Conservation (phyloP, 31 red algal species). For the Odonthalia washingtoniensis region DNA sequence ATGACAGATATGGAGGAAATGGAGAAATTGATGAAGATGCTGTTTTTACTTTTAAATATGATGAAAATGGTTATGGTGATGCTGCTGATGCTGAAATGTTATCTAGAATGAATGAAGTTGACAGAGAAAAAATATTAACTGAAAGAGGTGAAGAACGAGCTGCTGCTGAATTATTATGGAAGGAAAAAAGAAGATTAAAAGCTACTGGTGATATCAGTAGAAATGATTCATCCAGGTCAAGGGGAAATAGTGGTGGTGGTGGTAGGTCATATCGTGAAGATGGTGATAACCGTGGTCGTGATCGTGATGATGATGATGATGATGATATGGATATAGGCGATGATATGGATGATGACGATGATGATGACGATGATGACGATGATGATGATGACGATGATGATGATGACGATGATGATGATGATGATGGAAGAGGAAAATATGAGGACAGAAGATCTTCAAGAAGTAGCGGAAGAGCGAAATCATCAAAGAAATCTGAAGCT, state of each 20-base stretch:
- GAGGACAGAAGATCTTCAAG: constrained; percentile 22
- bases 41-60: constrained; percentile 64
- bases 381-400: too few relatives aligned
- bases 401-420: constrained; percentile 50
- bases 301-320: too few relatives aligned
- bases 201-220: not conserved
- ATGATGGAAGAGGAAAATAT: not conserved
- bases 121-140: constrained; percentile 60
- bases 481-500: constrained; percentile 69
- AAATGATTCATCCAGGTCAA: not conserved
- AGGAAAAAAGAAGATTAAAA: constrained; percentile 43
- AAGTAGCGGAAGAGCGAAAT: constrained; percentile 57
- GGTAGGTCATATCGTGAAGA: too few relatives aligned
- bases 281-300: too few relatives aligned
- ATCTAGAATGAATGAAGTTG: constrained; percentile 63
- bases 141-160: constrained; percentile 56
- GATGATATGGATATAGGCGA: too few relatives aligned
- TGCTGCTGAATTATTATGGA: constrained; percentile 59
- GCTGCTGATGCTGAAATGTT: constrained; percentile 58
- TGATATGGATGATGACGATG: too few relatives aligned
- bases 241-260: too few relatives aligned
- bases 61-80: constrained; percentile 73
- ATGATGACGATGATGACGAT: too few relatives aligned
- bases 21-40: constrained; percentile 45
- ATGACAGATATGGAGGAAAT: not conserved